A percentile compares a stretch with the other conserved stretches of the same genome.
Evolutionary conservation across 78 protist species (phyloP).

Genomic region (Tieghemostelium lacteum): DNA sequence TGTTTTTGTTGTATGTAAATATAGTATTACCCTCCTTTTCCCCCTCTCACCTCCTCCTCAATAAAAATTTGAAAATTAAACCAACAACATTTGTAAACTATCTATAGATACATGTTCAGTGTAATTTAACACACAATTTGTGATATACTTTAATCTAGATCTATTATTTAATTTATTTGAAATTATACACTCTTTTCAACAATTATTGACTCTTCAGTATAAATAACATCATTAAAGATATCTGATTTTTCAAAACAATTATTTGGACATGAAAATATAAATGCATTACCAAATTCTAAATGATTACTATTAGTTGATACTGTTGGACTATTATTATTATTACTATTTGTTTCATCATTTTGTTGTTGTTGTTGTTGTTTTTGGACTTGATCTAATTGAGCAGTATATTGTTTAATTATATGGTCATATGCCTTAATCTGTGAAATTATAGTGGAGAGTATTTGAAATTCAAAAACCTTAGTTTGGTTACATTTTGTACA

Average conservation of each 20-base stretch:
- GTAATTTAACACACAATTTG: no score
- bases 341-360: no score
- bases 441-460: slow-evolving; percentile 44
- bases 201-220: slow-evolving; percentile 20
- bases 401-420: background rate
- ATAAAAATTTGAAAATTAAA: background rate
- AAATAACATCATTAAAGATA: slow-evolving; percentile 41
- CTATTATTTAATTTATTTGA: background rate
- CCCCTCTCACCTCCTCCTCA: background rate
- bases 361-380: background rate
- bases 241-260: slow-evolving; percentile 35
- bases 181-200: slow-evolving; percentile 34
- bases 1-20: background rate
- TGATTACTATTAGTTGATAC: background rate
- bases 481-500: slow-evolving; percentile 13
- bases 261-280: slow-evolving; percentile 50
- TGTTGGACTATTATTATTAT: background rate
- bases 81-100: background rate
- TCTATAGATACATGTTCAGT: background rate
- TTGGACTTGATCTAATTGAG: background rate
- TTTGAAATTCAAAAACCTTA: slow-evolving; percentile 65
- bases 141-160: background rate
- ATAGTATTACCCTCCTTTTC: background rate
- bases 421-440: slow-evolving; percentile 2
- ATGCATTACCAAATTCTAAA: slow-evolving; percentile 43